Percentiles rank a stretch among this genome's conserved stretches.
Conservation (phyloP, 306 rosid genomes). For the Cucurbita maxima region DNA sequence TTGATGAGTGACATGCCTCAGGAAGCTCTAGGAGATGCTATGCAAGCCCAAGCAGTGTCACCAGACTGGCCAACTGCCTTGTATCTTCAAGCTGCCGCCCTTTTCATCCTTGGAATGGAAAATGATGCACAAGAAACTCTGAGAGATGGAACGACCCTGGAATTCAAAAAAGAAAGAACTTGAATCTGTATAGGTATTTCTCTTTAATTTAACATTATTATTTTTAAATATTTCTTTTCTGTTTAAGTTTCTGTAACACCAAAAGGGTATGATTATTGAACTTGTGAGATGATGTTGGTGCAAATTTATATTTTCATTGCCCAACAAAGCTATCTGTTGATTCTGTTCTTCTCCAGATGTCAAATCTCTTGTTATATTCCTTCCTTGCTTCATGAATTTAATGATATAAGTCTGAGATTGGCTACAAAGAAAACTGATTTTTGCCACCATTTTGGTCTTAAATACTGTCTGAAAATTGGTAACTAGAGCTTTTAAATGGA, state of each 20-base stretch:
- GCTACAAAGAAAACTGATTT: not conserved
- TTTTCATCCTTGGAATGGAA: constrained; percentile 90
- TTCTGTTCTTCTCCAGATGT: not conserved
- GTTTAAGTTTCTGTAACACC: constrained; percentile 17
- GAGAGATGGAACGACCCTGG: constrained; percentile 72
- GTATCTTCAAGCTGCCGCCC: constrained; percentile 93
- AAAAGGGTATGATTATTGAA: constrained; percentile 9
- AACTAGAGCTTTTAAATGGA: too few species aligned
- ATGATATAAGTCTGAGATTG: not conserved
- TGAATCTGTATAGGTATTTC: constrained; percentile 50
- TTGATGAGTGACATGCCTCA: constrained; percentile 82
- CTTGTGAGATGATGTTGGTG: constrained; percentile 14
- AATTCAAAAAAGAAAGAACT: constrained; percentile 43
- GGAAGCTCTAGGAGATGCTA: constrained; percentile 97
- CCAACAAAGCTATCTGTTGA: constrained; percentile 9
- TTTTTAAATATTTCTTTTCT: constrained; percentile 11
- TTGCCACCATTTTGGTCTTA: not conserved
- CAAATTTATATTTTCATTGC: constrained; percentile 5
- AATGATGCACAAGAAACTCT: constrained; percentile 90
- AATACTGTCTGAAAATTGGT: not conserved
- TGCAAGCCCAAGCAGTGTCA: constrained; percentile 81
- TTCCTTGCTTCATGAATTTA: not conserved
- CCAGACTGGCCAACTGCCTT: constrained; percentile 80
- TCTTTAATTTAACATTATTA: constrained; percentile 7
- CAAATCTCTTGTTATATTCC: not conserved